Conservation (phyloP, 2,329 filamentous ascomycete species). For the Epicoccum nigrum region DNA sequence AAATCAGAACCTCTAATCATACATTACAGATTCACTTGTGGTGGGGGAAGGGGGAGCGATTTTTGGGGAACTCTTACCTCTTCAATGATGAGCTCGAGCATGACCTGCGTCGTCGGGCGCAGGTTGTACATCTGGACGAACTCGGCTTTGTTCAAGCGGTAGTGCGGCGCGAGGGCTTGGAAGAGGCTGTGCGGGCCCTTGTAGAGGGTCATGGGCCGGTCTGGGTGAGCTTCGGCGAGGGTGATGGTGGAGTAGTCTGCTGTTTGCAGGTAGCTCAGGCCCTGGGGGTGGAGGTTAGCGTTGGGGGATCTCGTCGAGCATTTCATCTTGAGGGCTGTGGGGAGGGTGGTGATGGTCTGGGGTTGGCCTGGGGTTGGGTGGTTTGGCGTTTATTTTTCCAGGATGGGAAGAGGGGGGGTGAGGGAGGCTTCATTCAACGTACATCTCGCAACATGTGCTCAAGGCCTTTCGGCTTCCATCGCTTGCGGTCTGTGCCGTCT, state of each 20-base stretch:
- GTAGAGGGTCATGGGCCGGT: constrained; percentile 43
- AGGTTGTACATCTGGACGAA: constrained; percentile 49
- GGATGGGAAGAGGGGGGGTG: background rate
- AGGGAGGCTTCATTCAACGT: too few relatives aligned
- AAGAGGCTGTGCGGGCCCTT: constrained; percentile 41
- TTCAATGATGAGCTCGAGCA: constrained; percentile 45
- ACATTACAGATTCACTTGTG: too few relatives aligned
- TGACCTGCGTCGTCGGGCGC: constrained; percentile 37
- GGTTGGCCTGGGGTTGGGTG: background rate
- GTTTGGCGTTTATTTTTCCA: too few relatives aligned
- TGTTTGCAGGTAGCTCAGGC: constrained; percentile 55
- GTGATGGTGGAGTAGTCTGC: constrained; percentile 30
- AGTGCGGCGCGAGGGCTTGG: constrained; percentile 37
- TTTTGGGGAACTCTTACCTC: too few relatives aligned
- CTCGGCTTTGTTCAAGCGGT: constrained; percentile 46
- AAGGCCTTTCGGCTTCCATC: constrained; percentile 59
- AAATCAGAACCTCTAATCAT: too few relatives aligned
- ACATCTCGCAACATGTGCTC: constrained; percentile 70
- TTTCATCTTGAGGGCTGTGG: background rate
- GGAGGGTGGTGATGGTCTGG: background rate
- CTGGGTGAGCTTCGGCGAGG: constrained; percentile 25
- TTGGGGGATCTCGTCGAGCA: too few relatives aligned
- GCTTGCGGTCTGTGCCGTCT: constrained; percentile 35
- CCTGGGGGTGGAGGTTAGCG: constrained; percentile 39
- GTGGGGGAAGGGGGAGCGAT: too few relatives aligned